Base-by-base conservation (phyloP, 2,329 filamentous ascomycete genomes). In the Arthrobotrys megalospora region DNA sequence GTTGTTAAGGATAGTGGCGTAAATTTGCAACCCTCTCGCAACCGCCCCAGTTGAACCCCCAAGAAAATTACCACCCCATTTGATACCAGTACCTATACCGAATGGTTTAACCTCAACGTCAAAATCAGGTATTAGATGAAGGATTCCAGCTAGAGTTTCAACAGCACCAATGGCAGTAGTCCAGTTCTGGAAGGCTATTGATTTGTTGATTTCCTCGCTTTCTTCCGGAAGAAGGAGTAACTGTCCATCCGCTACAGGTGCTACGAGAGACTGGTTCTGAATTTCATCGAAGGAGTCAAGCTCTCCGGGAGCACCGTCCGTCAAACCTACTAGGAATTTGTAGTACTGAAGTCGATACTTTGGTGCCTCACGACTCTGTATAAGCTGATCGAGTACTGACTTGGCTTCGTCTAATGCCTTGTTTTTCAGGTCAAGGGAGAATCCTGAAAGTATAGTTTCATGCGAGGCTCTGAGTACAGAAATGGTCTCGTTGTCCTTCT, bases 401-500 rank as follows among this genome's bases (percentile, higher is more conserved):
- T 69, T 63, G 5, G 80, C 78, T 45, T 82, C 82, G 2, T 79
- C 65, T 0, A 66, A 16, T 6, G 48, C 52, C 32, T 76, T 36
- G 36, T 71, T 76, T 53, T 81, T 82, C 28, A 81, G 69, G 6
- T 78, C 80, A 1, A 80, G 2, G 6, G 79, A 14, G 43, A 82
- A 47, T 4, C 10, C 45, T 16, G 80, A 71, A 10, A 81, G 63
- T 0, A 34, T 55, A 3, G 38, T 65, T 6, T 81, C 81, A 10
- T 83, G 80, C 1, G 63, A 12, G 0, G 69, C 41, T 3, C 70
- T 69, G 0, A 83, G 76, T 1, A 65, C n/a, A 7, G 52, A 32
- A 14, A 82, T 73, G 1, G 75, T 72, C 62, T 83, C 83, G 5
- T 53, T 65, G 32, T 83, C 82, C 48, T 78, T 69, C 76, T 81